A percentile compares a stretch with the other conserved stretches of the same genome.
phyloP scores from a whole-genome alignment of 176 grass and related monocot genomes.

The Zoysia japonica region DNA sequence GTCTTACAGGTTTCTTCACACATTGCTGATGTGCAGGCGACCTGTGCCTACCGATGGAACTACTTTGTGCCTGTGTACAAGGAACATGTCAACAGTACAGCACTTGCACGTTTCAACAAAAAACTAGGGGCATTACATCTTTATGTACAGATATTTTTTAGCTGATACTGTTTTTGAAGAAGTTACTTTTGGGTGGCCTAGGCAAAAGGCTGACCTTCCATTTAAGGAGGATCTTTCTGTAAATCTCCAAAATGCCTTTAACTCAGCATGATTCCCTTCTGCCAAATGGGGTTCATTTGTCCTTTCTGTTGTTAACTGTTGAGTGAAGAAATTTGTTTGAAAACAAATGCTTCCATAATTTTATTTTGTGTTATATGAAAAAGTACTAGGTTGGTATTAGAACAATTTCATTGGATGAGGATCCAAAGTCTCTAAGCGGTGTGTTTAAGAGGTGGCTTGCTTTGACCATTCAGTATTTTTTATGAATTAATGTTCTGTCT shows the following conservation, averaged over 20 bases:
- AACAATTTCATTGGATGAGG: constrained; percentile 73
- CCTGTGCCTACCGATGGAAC: background rate
- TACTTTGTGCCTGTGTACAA: constrained; percentile 19
- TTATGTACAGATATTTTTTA: constrained; percentile 70
- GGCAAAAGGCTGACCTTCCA: constrained; percentile 60
- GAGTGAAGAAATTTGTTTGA: constrained; percentile 11
- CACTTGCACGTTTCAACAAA: background rate
- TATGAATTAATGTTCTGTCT: background rate
- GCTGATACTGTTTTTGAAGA: constrained; percentile 84
- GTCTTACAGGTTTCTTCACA: background rate
- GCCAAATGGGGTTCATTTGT: background rate
- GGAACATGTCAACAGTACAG: background rate
- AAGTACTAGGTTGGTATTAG: constrained; percentile 71
- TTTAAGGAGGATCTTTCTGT: constrained; percentile 54
- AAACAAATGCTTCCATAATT: background rate
- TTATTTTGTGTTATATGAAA: background rate
- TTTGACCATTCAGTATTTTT: constrained; percentile 64
- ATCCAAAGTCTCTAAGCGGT: constrained; percentile 83
- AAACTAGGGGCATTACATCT: background rate
- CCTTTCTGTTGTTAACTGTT: background rate
- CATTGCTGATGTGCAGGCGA: background rate
- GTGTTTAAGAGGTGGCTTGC: constrained; percentile 84
- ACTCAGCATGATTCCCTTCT: constrained; percentile 30
- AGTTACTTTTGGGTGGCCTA: constrained; percentile 93
- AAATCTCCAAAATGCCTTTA: constrained; percentile 82